phyloP scores from a whole-genome alignment of 2,329 filamentous ascomycete genomes.

The Exophiala spinifera region DNA sequence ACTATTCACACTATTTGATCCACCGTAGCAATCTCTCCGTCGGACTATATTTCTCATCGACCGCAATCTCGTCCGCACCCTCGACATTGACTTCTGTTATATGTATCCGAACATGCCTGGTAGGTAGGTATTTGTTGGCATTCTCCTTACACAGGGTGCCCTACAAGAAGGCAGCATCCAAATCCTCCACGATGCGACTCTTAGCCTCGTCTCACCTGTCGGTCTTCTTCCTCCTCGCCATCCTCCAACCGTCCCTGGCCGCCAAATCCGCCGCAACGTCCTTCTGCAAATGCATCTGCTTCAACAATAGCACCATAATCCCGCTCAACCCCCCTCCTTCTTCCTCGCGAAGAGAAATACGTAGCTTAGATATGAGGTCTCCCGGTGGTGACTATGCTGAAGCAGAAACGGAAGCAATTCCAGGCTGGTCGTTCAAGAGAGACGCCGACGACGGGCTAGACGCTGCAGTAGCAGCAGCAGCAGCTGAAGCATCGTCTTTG shows the following conservation, averaged over 20 bases:
- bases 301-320: slow-evolving; percentile 66
- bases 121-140: too few species aligned
- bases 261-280: slow-evolving; percentile 51
- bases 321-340: slow-evolving; percentile 51
- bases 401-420: neutral
- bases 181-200: slow-evolving; percentile 7
- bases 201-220: neutral
- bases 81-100: too few species aligned
- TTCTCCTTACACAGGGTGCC: too few species aligned
- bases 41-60: too few species aligned
- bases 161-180: too few species aligned
- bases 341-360: slow-evolving; percentile 10
- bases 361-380: slow-evolving; percentile 15
- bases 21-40: too few species aligned
- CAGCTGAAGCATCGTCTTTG: too few species aligned
- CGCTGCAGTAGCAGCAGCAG: slow-evolving; percentile 8
- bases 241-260: slow-evolving; percentile 4
- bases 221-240: slow-evolving; percentile 1
- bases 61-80: too few species aligned
- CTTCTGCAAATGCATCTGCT: slow-evolving; percentile 71
- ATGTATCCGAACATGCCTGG: too few species aligned
- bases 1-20: too few species aligned
- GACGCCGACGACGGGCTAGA: slow-evolving; percentile 11
- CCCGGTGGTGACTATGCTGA: slow-evolving; percentile 1
- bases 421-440: slow-evolving; percentile 11